A percentile compares a stretch with the other conserved stretches of the same genome.
phyloP scores from a whole-genome alignment of 805 yeast species.

The Lipomyces sp. region DNA sequence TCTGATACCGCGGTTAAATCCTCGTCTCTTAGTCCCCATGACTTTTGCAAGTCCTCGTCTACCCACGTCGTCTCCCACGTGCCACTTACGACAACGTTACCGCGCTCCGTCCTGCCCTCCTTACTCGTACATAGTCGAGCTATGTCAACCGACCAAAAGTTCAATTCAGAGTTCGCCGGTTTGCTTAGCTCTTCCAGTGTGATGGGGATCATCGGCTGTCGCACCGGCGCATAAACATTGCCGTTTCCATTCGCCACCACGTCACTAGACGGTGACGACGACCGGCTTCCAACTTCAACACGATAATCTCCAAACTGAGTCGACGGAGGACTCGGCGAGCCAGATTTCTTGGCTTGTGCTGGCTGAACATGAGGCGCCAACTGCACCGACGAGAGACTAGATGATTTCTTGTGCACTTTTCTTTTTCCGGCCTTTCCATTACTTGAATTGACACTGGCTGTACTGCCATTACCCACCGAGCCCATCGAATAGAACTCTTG shows the following conservation, averaged over 20 bases:
- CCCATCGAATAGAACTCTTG: slow-evolving; percentile 4
- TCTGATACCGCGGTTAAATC: background rate
- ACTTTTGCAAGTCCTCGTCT: slow-evolving; percentile 5
- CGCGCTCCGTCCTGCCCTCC: slow-evolving; percentile 25
- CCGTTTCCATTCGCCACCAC: slow-evolving; percentile 12
- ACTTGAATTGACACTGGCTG: slow-evolving; percentile 7
- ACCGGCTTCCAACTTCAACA: slow-evolving; percentile 16
- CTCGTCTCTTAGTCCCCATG: slow-evolving; percentile 15
- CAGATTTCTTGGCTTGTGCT: background rate
- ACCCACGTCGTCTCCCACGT: slow-evolving; percentile 8
- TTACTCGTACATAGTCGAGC: slow-evolving; percentile 12
- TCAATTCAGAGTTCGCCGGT: slow-evolving; percentile 32
- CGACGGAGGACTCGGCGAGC: slow-evolving; percentile 1
- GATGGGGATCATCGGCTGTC: slow-evolving; percentile 47
- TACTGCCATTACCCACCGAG: slow-evolving; percentile 11
- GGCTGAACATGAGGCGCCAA: background rate
- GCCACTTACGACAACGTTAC: slow-evolving; percentile 13
- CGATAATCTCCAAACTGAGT: slow-evolving; percentile 30
- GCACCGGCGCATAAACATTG: slow-evolving; percentile 36
- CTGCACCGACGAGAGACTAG: slow-evolving; percentile 4
- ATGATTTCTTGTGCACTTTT: slow-evolving; percentile 9
- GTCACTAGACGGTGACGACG: slow-evolving; percentile 1
- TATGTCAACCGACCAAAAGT: slow-evolving; percentile 35
- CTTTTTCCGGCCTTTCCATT: background rate
- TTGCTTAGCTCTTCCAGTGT: slow-evolving; percentile 43